Evolutionary conservation across 768 basidiomycete genomes (phyloP).

Genomic region (Thelephora ganbajun): DNA sequence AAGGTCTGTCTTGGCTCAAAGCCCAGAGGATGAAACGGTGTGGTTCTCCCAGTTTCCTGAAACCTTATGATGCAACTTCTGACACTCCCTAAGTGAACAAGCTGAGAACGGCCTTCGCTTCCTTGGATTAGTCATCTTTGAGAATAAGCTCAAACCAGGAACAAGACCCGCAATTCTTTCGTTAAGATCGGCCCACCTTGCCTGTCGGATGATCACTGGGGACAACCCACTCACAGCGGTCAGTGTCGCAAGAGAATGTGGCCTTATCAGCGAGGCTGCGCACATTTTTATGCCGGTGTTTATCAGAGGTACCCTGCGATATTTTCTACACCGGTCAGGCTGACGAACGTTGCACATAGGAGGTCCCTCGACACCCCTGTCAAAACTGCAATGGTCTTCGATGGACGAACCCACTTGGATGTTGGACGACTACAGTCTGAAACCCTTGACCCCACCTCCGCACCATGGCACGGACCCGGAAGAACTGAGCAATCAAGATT

Average conservation of each 20-base stretch:
- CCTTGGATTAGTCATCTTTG: conserved; percentile 92
- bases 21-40: conserved; percentile 94
- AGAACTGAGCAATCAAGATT: conserved; percentile 72
- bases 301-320: conserved; percentile 38
- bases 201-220: conserved; percentile 96
- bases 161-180: conserved; percentile 85
- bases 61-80: background rate
- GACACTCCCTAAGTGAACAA: conserved; percentile 54
- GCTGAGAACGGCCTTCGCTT: conserved; percentile 86
- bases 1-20: conserved; percentile 90
- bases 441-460: conserved; percentile 59
- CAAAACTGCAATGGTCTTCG: conserved; percentile 79
- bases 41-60: conserved; percentile 3
- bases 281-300: conserved; percentile 84
- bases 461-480: conserved; percentile 58
- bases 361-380: conserved; percentile 31
- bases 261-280: conserved; percentile 73
- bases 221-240: conserved; percentile 95
- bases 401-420: conserved; percentile 81
- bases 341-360: conserved; percentile 24
- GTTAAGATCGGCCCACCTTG: conserved; percentile 78
- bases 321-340: background rate
- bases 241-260: conserved; percentile 91
- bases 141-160: conserved; percentile 91
- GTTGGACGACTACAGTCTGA: conserved; percentile 79